Percentiles rank a stretch among this genome's conserved stretches.
phyloP scores from a whole-genome alignment of 179 eudicot species.

The Spergularia azorica region DNA sequence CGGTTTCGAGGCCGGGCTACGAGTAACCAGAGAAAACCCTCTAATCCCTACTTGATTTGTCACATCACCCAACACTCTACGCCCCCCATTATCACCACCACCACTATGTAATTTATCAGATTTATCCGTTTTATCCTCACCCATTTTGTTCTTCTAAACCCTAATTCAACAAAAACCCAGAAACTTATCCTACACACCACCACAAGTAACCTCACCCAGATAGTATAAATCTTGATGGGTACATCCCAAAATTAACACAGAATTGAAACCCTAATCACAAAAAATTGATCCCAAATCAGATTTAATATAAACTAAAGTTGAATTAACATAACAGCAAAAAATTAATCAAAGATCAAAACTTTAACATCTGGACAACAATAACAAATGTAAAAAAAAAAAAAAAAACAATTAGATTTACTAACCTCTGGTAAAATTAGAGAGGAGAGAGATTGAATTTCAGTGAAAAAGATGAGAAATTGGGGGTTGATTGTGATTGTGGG shows the following conservation, averaged over 20 bases:
- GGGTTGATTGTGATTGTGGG: background rate
- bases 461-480: background rate
- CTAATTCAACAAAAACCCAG: constrained; percentile 10
- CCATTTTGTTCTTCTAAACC: constrained; percentile 33
- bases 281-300: background rate
- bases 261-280: constrained; percentile 24
- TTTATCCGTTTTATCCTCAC: constrained; percentile 28
- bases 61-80: constrained; percentile 56
- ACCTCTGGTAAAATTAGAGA: background rate
- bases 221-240: background rate
- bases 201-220: background rate
- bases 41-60: constrained; percentile 59
- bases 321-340: background rate
- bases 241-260: background rate
- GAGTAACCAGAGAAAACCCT: constrained; percentile 34
- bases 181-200: background rate
- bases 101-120: constrained; percentile 28
- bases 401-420: background rate
- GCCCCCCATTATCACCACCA: constrained; percentile 11
- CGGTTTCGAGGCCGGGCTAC: constrained; percentile 31
- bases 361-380: background rate
- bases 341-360: background rate
- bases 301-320: background rate
- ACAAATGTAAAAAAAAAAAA: background rate
- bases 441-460: background rate